Percentiles rank a stretch among this genome's conserved stretches.
phyloP scores from a whole-genome alignment of 305 asterid genomes.

The Andrographis paniculata region DNA sequence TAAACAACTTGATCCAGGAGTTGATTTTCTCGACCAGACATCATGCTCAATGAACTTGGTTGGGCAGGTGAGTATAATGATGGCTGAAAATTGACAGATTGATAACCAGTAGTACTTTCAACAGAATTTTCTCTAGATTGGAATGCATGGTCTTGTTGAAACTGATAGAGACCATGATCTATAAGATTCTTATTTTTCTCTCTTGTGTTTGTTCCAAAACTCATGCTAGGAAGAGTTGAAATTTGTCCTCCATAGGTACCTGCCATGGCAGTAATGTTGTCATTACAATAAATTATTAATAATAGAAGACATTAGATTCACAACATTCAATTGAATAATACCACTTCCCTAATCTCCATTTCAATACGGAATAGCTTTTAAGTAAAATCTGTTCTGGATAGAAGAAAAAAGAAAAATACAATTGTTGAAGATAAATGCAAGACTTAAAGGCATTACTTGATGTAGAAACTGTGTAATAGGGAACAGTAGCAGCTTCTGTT shows the following conservation, averaged over 20 bases:
- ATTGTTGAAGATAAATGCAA: neutral
- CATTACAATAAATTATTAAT: too few species aligned
- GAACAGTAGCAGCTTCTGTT: conserved; percentile 30
- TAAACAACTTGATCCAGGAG: conserved; percentile 40
- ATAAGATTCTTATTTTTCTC: conserved; percentile 19
- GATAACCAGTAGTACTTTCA: conserved; percentile 42
- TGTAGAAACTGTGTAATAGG: conserved; percentile 29
- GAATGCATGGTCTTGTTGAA: conserved; percentile 33
- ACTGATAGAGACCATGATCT: conserved; percentile 17
- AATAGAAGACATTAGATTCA: conserved; percentile 7
- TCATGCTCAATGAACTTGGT: conserved; percentile 29
- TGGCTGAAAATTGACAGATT: conserved; percentile 39
- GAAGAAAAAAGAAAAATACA: neutral
- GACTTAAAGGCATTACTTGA: conserved; percentile 29
- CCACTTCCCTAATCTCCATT: neutral
- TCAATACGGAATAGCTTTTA: neutral
- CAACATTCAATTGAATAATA: conserved; percentile 4
- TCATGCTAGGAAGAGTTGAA: conserved; percentile 37
- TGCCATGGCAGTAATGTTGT: conserved; percentile 25
- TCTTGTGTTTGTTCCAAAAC: conserved; percentile 33
- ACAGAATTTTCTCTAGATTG: conserved; percentile 47
- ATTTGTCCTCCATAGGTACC: conserved; percentile 50
- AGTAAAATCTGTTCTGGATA: neutral
- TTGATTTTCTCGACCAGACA: conserved; percentile 44
- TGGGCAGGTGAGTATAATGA: conserved; percentile 42